These are phyloP conservation scores for Leersia perrieri DNA, from an alignment of 176 grass and related monocot species.

Conservation along the genomic window DNA sequence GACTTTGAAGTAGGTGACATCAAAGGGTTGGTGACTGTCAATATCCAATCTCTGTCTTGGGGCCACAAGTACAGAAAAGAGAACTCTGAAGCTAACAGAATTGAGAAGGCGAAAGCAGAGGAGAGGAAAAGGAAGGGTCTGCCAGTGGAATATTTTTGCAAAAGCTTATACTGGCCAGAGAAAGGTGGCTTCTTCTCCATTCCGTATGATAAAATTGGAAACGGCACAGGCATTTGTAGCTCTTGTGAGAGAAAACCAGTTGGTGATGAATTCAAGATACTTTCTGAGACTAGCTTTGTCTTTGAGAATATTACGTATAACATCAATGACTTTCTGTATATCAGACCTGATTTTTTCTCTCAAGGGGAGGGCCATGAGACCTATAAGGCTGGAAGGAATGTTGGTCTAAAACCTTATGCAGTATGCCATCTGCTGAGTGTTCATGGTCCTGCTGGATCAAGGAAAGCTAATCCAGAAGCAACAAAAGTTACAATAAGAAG, in stretches of 20 bases:
- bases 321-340: conserved; percentile 56
- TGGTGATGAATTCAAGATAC: conserved; percentile 41
- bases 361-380: conserved; percentile 34
- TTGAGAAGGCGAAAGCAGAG: conserved; percentile 48
- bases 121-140: conserved; percentile 58
- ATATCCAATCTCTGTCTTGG: conserved; percentile 42
- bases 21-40: conserved; percentile 52
- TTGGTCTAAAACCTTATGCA: conserved; percentile 65
- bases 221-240: conserved; percentile 55
- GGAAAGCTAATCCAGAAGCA: conserved; percentile 33
- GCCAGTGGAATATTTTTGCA: conserved; percentile 55
- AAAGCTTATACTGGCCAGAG: conserved; percentile 61
- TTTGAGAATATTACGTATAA: conserved; percentile 48
- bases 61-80: conserved; percentile 58
- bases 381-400: conserved; percentile 63
- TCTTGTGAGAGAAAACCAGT: conserved; percentile 47
- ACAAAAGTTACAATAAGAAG: conserved; percentile 50
- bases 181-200: conserved; percentile 65
- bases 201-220: conserved; percentile 42
- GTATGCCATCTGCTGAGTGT: conserved; percentile 56
- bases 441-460: conserved; percentile 29
- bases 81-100: conserved; percentile 34
- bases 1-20: conserved; percentile 49
- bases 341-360: conserved; percentile 54
- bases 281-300: conserved; percentile 49